Evolutionary conservation across 108 stramenopile species (phyloP).

Genomic region (Cyclotella cryptica): DNA sequence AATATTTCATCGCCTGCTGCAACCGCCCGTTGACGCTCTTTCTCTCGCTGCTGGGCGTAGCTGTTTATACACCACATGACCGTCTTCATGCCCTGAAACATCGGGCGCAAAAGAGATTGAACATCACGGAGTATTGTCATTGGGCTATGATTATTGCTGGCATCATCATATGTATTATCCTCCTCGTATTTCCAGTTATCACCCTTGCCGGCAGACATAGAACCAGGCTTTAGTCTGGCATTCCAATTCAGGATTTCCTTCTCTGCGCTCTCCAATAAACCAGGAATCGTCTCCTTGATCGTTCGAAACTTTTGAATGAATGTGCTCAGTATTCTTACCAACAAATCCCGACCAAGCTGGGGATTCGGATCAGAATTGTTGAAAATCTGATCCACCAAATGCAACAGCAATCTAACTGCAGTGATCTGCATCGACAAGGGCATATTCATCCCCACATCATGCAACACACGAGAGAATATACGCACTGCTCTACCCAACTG

Average conservation of each 20-base stretch:
- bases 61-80: slow-evolving; percentile 94
- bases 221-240: too few relatives aligned
- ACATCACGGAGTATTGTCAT: slow-evolving; percentile 51
- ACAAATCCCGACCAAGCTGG: slow-evolving; percentile 78
- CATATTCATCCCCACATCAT: slow-evolving; percentile 76
- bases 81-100: slow-evolving; percentile 93
- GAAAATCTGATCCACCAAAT: slow-evolving; percentile 89
- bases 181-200: neutral
- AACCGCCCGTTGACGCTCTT: slow-evolving; percentile 48
- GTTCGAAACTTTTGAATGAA: slow-evolving; percentile 87
- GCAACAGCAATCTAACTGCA: slow-evolving; percentile 86
- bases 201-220: neutral
- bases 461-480: slow-evolving; percentile 89
- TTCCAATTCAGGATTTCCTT: slow-evolving; percentile 21
- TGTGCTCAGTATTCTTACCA: slow-evolving; percentile 83
- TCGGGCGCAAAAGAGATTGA: slow-evolving; percentile 84
- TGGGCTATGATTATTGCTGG: slow-evolving; percentile 17
- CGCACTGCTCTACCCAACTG: slow-evolving; percentile 89
- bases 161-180: slow-evolving; percentile 13
- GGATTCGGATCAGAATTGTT: slow-evolving; percentile 83
- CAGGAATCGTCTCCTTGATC: slow-evolving; percentile 56
- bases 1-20: slow-evolving; percentile 41
- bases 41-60: slow-evolving; percentile 70
- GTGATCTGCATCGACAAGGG: slow-evolving; percentile 89
- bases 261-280: slow-evolving; percentile 24